Percentiles rank a stretch among this genome's conserved stretches.
These are phyloP conservation scores for Colletotrichum sp. DNA, from an alignment of 2,329 filamentous ascomycete genomes.

Conservation along the genomic window DNA sequence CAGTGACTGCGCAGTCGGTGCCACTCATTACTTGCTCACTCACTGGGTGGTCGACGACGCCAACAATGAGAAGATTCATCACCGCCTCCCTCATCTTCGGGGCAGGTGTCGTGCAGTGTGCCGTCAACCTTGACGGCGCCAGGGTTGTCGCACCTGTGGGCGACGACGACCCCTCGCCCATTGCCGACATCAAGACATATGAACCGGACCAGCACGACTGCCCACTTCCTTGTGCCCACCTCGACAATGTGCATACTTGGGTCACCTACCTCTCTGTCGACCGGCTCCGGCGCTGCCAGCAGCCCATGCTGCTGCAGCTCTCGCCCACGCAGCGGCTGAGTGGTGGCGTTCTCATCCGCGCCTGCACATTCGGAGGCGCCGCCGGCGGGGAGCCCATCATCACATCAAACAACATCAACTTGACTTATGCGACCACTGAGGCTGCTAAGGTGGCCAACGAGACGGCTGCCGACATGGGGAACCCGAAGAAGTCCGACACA, in stretches of 20 bases:
- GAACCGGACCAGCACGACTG: neutral
- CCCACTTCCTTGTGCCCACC: neutral
- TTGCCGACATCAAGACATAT: neutral
- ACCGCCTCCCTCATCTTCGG: neutral
- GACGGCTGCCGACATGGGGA: neutral
- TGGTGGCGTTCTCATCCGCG: neutral
- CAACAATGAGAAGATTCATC: neutral
- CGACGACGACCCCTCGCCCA: neutral
- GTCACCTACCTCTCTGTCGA: constrained; percentile 25
- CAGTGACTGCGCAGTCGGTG: neutral
- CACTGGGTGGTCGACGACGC: neutral
- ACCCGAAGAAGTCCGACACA: neutral
- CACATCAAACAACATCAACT: neutral
- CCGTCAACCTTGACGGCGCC: neutral
- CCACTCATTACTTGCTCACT: neutral
- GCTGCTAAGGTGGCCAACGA: neutral
- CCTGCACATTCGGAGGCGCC: neutral
- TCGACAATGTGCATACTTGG: constrained; percentile 25
- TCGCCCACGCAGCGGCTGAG: constrained; percentile 8
- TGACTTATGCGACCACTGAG: neutral
- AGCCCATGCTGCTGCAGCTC: constrained; percentile 21
- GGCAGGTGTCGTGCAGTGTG: neutral
- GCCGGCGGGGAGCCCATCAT: neutral
- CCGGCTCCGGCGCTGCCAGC: constrained; percentile 23
- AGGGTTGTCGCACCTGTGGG: neutral